Base-by-base conservation (phyloP, 345 rosid genomes). In the Arabidopsis arenosa region DNA sequence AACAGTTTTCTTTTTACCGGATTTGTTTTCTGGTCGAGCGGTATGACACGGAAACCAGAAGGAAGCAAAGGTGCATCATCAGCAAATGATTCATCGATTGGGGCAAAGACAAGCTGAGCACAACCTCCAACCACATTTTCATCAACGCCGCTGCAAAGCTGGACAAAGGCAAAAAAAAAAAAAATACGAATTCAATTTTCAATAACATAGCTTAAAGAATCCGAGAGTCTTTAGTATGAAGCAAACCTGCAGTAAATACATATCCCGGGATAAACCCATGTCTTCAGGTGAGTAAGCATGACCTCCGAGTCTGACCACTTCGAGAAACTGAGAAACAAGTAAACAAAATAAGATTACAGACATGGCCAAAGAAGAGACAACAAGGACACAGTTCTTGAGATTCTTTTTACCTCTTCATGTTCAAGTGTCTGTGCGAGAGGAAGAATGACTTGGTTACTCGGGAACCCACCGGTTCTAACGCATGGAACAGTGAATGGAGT, bases 71-170 rank as follows among this genome's bases (percentile, higher is more conserved):
- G 97, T 68, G 97, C 98, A 82, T 92, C 97, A 83, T 94, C 96
- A 12, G 98, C 93, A 68, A 94, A 94, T 8, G 97, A 89, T 75
- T 92, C 97, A 75, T 94, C 96, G 6, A 94, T 92, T 52, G 97
- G 97, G 5, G 97, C 97, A 85, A 86, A 92, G 55, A 94, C 95
- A 62, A 94, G 98, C 81, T 94, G 96, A 21, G 98, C 95, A 85
- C 96, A 92, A 44, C 92, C 87, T 68, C 92, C 95, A 73, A 90
- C 85, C 52, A 89, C 89, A 86, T 84, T 94, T 81, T 94, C 98
- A 84, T 94, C 98, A 66, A 92, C 85, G 51, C 98, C 98, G 10
- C 88, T 84, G 72, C 98, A 92, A 5, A 87, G 84, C 98, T 94
- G 84, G 68, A 45, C 9, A 56, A 23, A 52, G 40, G 4, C 15